phyloP scores from a whole-genome alignment of 2,329 filamentous ascomycete genomes.

The Aspergillus sp. region DNA sequence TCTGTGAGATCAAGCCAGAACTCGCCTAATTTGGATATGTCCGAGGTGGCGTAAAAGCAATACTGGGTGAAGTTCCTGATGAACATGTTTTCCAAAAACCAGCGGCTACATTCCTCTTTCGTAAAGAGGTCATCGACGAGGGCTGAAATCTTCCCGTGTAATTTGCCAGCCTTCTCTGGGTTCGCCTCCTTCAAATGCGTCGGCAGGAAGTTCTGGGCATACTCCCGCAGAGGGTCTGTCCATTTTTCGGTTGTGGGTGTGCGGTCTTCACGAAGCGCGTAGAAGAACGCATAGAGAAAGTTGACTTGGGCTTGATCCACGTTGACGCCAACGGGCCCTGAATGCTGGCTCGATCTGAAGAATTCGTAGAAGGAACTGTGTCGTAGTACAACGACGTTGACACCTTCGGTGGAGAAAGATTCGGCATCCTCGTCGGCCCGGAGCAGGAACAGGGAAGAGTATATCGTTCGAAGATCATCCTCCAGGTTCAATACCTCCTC shows the following conservation, averaged over 20 bases:
- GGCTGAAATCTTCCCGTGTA: background rate
- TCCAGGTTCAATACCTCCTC: slow-evolving; percentile 6
- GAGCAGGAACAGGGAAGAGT: background rate
- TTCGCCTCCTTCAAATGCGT: background rate
- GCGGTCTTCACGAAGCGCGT: background rate
- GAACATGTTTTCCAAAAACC: background rate
- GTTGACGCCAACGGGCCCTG: background rate
- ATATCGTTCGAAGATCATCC: slow-evolving; percentile 5
- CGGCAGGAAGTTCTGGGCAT: background rate
- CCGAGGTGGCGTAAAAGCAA: background rate
- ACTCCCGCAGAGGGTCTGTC: background rate
- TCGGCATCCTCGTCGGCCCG: background rate
- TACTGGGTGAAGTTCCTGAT: background rate
- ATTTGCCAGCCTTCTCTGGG: background rate
- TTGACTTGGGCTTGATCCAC: background rate
- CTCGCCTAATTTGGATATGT: background rate
- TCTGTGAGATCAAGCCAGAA: background rate
- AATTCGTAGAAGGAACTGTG: slow-evolving; percentile 17
- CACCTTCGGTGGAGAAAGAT: no score
- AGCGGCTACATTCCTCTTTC: background rate
- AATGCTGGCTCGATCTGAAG: background rate
- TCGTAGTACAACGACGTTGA: slow-evolving; percentile 3
- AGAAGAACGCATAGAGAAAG: background rate
- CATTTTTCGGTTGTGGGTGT: no score
- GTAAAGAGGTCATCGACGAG: background rate